Evolutionary conservation across 1,284 basidiomycete species (phyloP), one percentile per base, ranked within the genome.

Genomic region (Cystobasidium slooffiae): DNA sequence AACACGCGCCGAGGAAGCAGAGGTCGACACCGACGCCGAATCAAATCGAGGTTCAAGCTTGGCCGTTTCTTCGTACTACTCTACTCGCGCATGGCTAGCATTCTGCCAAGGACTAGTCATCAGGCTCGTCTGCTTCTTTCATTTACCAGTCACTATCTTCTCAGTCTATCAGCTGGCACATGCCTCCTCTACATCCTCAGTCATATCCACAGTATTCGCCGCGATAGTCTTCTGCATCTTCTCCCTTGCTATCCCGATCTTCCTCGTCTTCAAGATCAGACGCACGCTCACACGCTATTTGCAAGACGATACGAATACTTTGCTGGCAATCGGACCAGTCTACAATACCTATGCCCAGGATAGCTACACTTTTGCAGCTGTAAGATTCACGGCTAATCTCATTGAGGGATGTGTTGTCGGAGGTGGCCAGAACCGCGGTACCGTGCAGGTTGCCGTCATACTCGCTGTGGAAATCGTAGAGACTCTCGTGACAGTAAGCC

Each of bases 281-380:
- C 85, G 88, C 72, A 94, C 90, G 0, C 88, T 91, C 9, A 93
- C 91, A 7, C 90, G 89, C 80, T 96, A 97, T 81, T 87, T 98
- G 3, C 98, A 97, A 82, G 94, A 96, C 78, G 94, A 96, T 81
- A 94, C 93, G 10, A 87, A 91, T 77, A 96, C 94, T 0, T 85
- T 98, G 12, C 88, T 97, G n/a, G 88, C 90, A 0, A 86, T 94
- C 12, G 96, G 96, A 6, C 92, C 94, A n/a, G 85, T 97, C 67
- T 99, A 99, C 84, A 97, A 96, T 83, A 91, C 93, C 78, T 98
- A 95, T 82, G 88, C 92, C 24, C 92, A 93, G 76, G 92, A 92
- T 43, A 94, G 91, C 41, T 93, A 97, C 82, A 86, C 94, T 75
- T 99, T 95, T 83, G 90, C 91, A 4, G 87, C 86, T 63, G 85